These are phyloP conservation scores for Spergularia azorica DNA, from an alignment of 179 eudicot species.

Conservation along the genomic window DNA sequence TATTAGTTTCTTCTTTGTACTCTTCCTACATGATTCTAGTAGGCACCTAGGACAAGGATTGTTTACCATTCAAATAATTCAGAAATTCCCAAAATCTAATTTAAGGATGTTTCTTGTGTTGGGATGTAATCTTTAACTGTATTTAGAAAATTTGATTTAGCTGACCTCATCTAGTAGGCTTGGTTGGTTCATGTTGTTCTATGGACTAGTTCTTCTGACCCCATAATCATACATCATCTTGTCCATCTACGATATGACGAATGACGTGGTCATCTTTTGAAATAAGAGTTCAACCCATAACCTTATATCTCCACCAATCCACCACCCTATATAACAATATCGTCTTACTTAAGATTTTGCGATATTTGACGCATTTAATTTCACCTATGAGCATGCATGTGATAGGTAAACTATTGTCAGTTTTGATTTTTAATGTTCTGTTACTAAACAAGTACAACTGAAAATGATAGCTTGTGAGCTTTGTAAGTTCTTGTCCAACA, in stretches of 20 bases:
- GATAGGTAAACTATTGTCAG: background rate
- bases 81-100: background rate
- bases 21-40: slow-evolving; percentile 2
- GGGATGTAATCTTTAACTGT: background rate
- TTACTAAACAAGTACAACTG: background rate
- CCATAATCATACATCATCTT: background rate
- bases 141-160: background rate
- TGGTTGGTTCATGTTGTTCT: background rate
- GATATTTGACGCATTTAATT: no score
- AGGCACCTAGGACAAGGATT: slow-evolving; percentile 19
- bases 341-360: no score
- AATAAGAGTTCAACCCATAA: no score
- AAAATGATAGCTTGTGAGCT: background rate
- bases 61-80: slow-evolving; percentile 6
- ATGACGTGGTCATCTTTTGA: background rate
- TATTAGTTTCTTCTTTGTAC: slow-evolving; percentile 8
- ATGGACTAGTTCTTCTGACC: background rate
- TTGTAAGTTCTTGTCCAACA: background rate
- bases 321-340: no score
- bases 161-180: background rate
- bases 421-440: background rate
- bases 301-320: no score
- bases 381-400: background rate
- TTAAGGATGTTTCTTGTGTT: slow-evolving; percentile 9
- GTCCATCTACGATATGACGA: background rate